Percentiles rank a stretch among this genome's conserved stretches.
These are phyloP conservation scores for Fusarium torreyae DNA, from an alignment of 2,329 filamentous ascomycete species.

Conservation along the genomic window DNA sequence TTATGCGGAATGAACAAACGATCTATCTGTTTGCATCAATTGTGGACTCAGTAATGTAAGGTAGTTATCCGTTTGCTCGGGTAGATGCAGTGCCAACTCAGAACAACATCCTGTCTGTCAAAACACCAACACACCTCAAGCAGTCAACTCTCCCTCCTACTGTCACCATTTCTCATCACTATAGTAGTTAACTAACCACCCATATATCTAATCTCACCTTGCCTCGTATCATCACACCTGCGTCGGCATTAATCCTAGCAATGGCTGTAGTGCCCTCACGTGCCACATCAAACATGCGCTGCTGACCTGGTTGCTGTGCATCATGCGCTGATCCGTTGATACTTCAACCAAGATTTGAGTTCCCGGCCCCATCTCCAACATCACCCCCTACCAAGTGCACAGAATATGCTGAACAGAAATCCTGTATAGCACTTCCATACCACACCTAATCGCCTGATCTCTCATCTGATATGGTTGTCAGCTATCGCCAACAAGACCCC, in stretches of 20 bases:
- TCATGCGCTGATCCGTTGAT: not conserved
- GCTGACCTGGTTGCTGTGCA: not conserved
- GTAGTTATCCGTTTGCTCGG: not conserved
- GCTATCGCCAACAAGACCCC: too few relatives aligned
- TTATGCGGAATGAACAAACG: too few relatives aligned
- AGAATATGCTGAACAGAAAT: too few relatives aligned
- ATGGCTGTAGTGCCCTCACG: slow-evolving; percentile 7
- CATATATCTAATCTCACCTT: not conserved
- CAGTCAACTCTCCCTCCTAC: not conserved
- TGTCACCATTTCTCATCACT: not conserved
- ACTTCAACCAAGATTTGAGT: too few relatives aligned
- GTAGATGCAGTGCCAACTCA: not conserved
- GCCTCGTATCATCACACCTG: not conserved
- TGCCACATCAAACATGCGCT: not conserved
- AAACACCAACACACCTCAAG: too few relatives aligned
- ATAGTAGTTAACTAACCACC: not conserved
- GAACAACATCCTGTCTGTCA: not conserved
- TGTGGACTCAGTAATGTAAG: not conserved
- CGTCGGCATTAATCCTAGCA: not conserved
- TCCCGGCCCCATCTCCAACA: too few relatives aligned
- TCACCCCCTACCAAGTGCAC: too few relatives aligned
- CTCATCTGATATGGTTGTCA: too few relatives aligned
- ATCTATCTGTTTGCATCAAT: too few relatives aligned
- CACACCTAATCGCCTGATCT: too few relatives aligned
- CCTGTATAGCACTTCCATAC: too few relatives aligned